Conservation (phyloP, 139 green algal species). For the Volvox reticuliferus region DNA sequence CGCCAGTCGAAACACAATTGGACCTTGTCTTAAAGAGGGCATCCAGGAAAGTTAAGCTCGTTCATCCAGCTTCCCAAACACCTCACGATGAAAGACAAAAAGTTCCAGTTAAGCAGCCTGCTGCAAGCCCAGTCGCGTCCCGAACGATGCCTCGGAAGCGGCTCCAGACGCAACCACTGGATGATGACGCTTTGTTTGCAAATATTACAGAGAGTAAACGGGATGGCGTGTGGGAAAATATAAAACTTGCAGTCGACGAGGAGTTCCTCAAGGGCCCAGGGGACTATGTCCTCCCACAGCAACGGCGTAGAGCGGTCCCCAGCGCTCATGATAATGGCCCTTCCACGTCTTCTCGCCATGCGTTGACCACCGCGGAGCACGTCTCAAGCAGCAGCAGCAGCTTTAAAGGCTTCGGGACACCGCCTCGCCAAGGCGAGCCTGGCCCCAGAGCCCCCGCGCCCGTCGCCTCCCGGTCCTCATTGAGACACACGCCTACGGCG, state of each 20-base stretch:
- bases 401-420: slow-evolving; percentile 20
- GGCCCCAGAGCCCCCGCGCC: not conserved
- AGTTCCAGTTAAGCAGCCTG: not conserved
- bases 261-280: no score
- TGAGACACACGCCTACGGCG: no score
- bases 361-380: not conserved
- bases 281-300: not conserved
- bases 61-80: not conserved
- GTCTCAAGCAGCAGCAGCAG: not conserved
- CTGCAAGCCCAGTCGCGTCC: not conserved
- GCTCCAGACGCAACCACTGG: not conserved
- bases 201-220: slow-evolving; percentile 8
- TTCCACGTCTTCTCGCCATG: no score
- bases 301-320: not conserved
- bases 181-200: slow-evolving; percentile 6
- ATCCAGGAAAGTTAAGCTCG: not conserved
- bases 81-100: not conserved
- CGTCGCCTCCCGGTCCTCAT: no score
- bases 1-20: not conserved
- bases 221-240: not conserved
- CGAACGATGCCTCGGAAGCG: not conserved
- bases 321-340: not conserved
- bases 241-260: not conserved
- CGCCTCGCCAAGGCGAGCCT: not conserved
- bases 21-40: slow-evolving; percentile 1